phyloP scores from a whole-genome alignment of 306 rosid species.

The Alnus glutinosa region DNA sequence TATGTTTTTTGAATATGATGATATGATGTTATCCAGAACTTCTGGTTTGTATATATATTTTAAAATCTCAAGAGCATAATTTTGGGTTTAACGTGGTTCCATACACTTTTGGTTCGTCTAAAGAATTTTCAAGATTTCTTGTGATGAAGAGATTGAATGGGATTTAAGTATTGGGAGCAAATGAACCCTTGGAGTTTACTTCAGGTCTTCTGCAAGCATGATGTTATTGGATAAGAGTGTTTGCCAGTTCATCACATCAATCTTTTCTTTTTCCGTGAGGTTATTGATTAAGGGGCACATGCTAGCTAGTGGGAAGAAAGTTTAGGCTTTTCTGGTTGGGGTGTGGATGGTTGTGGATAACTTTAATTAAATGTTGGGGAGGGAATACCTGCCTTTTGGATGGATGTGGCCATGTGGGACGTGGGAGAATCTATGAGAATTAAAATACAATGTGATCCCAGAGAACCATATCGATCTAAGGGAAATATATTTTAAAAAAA shows the following conservation, averaged over 20 bases:
- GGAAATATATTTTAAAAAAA: background rate
- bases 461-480: background rate
- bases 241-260: background rate
- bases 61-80: conserved; percentile 18
- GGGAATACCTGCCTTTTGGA: conserved; percentile 24
- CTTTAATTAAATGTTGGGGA: conserved; percentile 29
- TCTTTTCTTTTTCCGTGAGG: background rate
- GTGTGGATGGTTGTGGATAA: conserved; percentile 28
- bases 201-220: background rate
- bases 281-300: background rate
- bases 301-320: conserved; percentile 9
- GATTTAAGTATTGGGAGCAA: background rate
- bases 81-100: background rate
- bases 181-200: background rate
- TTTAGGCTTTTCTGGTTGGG: conserved; percentile 9
- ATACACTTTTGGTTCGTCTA: background rate
- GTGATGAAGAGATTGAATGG: background rate
- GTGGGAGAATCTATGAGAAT: background rate
- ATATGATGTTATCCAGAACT: conserved; percentile 1
- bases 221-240: background rate
- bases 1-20: conserved; percentile 6
- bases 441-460: background rate
- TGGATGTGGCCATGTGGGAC: conserved; percentile 9
- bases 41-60: conserved; percentile 23
- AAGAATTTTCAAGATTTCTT: no score